Evolutionary conservation across 768 basidiomycete species (phyloP), one percentile per base, ranked within the genome.

Genomic region (Mycena floridula): DNA sequence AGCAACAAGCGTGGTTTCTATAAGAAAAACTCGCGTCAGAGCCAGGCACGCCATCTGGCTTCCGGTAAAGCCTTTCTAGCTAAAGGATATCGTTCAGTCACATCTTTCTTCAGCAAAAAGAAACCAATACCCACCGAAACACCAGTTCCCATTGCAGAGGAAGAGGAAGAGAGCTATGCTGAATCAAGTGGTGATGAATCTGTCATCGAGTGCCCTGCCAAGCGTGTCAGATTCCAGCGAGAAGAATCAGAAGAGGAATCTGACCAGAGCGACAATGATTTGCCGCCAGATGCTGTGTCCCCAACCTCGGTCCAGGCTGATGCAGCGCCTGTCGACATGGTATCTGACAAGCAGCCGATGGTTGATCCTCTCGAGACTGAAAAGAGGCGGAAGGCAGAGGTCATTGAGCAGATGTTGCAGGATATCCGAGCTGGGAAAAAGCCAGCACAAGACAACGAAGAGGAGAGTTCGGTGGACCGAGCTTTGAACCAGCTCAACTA

Each of bases 401-500:
- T 38, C 9, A 38, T 9, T 20, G 37, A n/a, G n/a, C n/a, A 38
- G 37, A 38, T 38, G 37, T 20, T 38, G 37, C 13, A 38, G 12
- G 37, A 11, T 9, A 8, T 38, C 9, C 12, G 37, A 18, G 20
- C 9, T 11, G 37, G 37, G 20, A 13, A 18, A 9, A 18, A 9
- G 20, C 37, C 37, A 11, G 11, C 28, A 32, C 9, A n/a, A 30
- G 73, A 74, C 8, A 69, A 42, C 49, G 1, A 56, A 57, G 47
- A 72, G 65, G 49, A 50, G 36, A 28, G 20, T 12, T n/a, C 25
- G 11, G n/a, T 44, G 7, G 49, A 47, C 11, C 24, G 16, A 7
- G 35, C 37, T 22, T 28, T 50, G 4, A 50, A 50, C 15, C 25
- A 37, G 20, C 41, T 48, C 15, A 45, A 48, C 25, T 46, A 50